Conservation (phyloP, 257 asterid genomes). For the Plantago major region DNA sequence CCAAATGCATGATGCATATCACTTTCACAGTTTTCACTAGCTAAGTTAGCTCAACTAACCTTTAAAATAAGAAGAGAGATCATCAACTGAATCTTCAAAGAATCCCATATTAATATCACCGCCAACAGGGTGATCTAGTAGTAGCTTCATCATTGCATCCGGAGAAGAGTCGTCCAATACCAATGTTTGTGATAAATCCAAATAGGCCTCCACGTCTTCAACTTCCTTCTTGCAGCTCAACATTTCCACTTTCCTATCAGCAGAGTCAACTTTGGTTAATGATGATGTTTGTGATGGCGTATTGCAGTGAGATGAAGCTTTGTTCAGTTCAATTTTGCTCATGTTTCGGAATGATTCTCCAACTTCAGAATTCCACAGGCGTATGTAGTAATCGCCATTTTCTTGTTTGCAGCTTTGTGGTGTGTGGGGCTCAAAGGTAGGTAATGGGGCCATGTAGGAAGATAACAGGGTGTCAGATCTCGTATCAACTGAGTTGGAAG, state of each 20-base stretch:
- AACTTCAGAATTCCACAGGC: conserved; percentile 55
- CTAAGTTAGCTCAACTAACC: neutral
- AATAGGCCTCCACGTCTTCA: conserved; percentile 16
- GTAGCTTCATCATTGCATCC: conserved; percentile 30
- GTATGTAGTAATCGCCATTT: conserved; percentile 44
- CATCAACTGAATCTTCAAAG: conserved; percentile 25
- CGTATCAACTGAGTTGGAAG: conserved; percentile 21
- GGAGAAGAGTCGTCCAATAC: conserved; percentile 40
- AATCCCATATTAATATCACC: conserved; percentile 36
- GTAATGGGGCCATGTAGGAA: neutral
- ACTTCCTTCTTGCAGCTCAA: conserved; percentile 25
- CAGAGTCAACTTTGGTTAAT: conserved; percentile 33
- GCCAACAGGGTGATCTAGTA: conserved; percentile 38
- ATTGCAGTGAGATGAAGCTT: neutral
- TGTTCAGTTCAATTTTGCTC: conserved; percentile 17
- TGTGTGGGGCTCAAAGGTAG: neutral
- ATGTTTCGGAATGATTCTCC: conserved; percentile 49
- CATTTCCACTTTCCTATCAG: conserved; percentile 14
- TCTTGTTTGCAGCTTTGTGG: conserved; percentile 5
- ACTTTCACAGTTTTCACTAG: neutral
- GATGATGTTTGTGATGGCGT: conserved; percentile 44
- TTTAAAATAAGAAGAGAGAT: conserved; percentile 23
- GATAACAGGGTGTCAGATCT: conserved; percentile 22
- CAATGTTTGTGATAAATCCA: neutral
- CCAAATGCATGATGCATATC: neutral